phyloP scores from a whole-genome alignment of 352 stramenopile genomes.

The Phytophthora quininea region DNA sequence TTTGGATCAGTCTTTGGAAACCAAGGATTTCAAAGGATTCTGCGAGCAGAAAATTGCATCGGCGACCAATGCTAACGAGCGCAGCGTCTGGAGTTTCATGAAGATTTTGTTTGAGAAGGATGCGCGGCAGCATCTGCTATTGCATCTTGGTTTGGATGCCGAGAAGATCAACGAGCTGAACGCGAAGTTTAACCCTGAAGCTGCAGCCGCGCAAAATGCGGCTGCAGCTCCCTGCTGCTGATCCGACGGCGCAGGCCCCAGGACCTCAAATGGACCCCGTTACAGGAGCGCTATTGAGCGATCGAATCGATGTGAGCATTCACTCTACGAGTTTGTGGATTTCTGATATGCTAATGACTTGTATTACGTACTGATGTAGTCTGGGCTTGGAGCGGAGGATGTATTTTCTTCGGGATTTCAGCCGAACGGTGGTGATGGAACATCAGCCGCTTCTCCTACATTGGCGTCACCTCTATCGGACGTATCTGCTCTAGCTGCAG shows the following conservation, averaged over 20 bases:
- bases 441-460: constrained; percentile 20
- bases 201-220: constrained; percentile 36
- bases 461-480: constrained; percentile 51
- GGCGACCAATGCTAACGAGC: constrained; percentile 65
- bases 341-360: constrained; percentile 8
- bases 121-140: constrained; percentile 93
- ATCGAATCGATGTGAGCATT: constrained; percentile 76
- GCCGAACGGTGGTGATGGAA: constrained; percentile 40
- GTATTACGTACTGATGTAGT: constrained; percentile 33
- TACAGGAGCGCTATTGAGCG: constrained; percentile 56
- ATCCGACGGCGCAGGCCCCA: constrained; percentile 22
- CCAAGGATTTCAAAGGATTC: constrained; percentile 92
- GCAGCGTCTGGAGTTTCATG: constrained; percentile 92
- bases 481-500: constrained; percentile 50
- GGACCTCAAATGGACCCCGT: constrained; percentile 46
- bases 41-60: constrained; percentile 90
- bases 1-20: constrained; percentile 91
- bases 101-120: constrained; percentile 96
- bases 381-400: constrained; percentile 70
- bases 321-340: neutral
- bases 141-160: constrained; percentile 95
- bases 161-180: constrained; percentile 91
- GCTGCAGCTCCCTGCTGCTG: constrained; percentile 24
- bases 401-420: constrained; percentile 79
- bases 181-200: constrained; percentile 73